Evolutionary conservation across 129 eudicot species (phyloP).

Genomic region (Rutidosis leptorrhynchoides): DNA sequence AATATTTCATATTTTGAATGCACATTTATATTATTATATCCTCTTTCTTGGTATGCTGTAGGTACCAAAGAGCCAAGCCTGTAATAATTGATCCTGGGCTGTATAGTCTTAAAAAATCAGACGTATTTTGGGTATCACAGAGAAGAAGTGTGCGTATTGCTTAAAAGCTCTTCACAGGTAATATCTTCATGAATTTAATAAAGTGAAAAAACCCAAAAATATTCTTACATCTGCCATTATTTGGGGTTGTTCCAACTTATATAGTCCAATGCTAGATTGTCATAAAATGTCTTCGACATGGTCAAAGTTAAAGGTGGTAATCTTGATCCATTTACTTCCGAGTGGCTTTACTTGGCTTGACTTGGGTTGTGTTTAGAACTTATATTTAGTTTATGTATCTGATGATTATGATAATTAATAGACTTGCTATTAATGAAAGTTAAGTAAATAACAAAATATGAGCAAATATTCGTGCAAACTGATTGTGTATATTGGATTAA

Average conservation of each 20-base stretch:
- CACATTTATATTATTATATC: constrained; percentile 13
- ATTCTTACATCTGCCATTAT: neutral
- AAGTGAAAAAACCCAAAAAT: neutral
- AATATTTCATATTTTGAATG: too few species aligned
- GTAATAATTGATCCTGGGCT: constrained; percentile 76
- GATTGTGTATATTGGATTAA: too few species aligned
- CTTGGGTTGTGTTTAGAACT: too few species aligned
- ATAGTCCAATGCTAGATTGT: neutral
- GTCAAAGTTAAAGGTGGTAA: constrained; percentile 2
- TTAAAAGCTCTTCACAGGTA: constrained; percentile 81
- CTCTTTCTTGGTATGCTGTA: constrained; percentile 18
- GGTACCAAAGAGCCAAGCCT: constrained; percentile 78
- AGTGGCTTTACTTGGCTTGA: neutral
- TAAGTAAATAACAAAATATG: too few species aligned
- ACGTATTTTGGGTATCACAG: constrained; percentile 59
- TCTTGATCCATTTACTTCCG: neutral
- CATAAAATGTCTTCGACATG: neutral
- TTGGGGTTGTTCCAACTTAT: constrained; percentile 1
- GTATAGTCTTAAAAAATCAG: constrained; percentile 59
- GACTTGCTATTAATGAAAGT: too few species aligned
- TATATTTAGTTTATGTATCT: too few species aligned
- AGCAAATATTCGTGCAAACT: too few species aligned
- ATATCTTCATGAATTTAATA: neutral
- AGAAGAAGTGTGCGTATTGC: constrained; percentile 66
- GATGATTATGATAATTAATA: too few species aligned